Evolutionary conservation across 345 rosid genomes (phyloP), one percentile per base, ranked within the genome.

Genomic region (Hirschfeldia incana): DNA sequence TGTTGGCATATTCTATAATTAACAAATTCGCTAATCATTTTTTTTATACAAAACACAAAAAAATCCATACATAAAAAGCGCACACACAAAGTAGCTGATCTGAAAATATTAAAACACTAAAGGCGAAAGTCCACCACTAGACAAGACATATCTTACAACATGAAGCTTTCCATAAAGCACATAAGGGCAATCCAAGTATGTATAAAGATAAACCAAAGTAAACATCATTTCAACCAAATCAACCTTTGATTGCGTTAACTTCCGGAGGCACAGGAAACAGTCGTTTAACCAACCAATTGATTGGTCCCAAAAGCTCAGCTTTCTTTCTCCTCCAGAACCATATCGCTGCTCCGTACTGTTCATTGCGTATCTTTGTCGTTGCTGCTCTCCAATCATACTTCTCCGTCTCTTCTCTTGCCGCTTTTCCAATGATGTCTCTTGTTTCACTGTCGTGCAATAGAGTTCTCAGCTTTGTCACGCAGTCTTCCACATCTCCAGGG

Each of bases 371-470:
- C 79, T 74, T 90, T 26, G 83, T 86, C 0, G 98, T 95, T 49
- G 99, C 98, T 4, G 98, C 99, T 86, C 80, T 90, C 99, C 99
- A 95, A 15, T 89, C 97, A 62, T 95, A 93, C 85, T 95, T 84
- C 85, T 93, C 97, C 74, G 86, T 93, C 65, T 95, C 99, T 84
- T 80, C 80, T 4, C 99, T 92, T 30, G 97, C 97, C 0, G 97
- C 99, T 80, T 81, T 84, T 11, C 99, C 99, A 0, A 95, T 88
- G 51, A 82, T 82, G 69, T 86, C 94, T 81, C 99, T 87, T 79
- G 83, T 72, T 75, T 88, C 90, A 8, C 70, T 37, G 85, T 90
- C 76, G 36, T 68, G 46, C 66, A 95, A 67, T 72, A 95, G 82
- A 16, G 81, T 84, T 74, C 77, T 84, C 39, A 95, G 79, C 79